These are phyloP conservation scores for Dioscorea zingiberensis DNA, from an alignment of 106 monocot genomes.

Conservation along the genomic window DNA sequence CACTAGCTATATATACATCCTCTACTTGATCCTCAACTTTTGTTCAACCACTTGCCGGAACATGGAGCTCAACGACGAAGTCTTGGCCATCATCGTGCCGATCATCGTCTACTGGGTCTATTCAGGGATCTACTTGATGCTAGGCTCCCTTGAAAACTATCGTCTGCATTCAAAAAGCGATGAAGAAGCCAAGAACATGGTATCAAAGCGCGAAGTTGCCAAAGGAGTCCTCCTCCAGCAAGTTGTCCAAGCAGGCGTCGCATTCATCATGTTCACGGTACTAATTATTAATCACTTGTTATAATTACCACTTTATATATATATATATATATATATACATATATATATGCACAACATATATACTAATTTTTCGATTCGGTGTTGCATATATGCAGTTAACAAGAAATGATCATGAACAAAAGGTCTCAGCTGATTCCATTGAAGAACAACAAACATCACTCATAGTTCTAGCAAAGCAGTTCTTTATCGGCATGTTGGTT, in stretches of 20 bases:
- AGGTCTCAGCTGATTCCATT: too few relatives aligned
- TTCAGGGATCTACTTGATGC: constrained; percentile 18
- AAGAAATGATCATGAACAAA: too few relatives aligned
- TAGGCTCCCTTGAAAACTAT: constrained; percentile 17
- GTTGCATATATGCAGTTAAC: too few relatives aligned
- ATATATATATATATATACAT: too few relatives aligned
- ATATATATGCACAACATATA: too few relatives aligned
- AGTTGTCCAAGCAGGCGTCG: neutral
- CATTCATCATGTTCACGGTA: constrained; percentile 7
- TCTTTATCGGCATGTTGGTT: constrained; percentile 40
- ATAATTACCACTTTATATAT: too few relatives aligned
- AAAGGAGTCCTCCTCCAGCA: constrained; percentile 13
- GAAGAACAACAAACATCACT: neutral
- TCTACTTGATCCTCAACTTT: too few relatives aligned
- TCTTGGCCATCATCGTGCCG: constrained; percentile 9
- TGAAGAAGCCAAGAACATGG: constrained; percentile 10
- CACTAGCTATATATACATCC: too few relatives aligned
- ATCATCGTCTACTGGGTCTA: constrained; percentile 16
- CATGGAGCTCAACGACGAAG: too few relatives aligned
- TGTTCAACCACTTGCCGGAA: too few relatives aligned
- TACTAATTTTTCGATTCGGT: too few relatives aligned
- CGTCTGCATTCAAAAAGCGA: constrained; percentile 12
- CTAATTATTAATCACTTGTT: neutral
- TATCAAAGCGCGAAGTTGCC: too few relatives aligned
- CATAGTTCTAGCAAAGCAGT: neutral